A percentile compares a stretch with the other conserved stretches of the same genome.
Conservation (phyloP, 192 early-diverging fungal species). For the Mortierella antarctica region DNA sequence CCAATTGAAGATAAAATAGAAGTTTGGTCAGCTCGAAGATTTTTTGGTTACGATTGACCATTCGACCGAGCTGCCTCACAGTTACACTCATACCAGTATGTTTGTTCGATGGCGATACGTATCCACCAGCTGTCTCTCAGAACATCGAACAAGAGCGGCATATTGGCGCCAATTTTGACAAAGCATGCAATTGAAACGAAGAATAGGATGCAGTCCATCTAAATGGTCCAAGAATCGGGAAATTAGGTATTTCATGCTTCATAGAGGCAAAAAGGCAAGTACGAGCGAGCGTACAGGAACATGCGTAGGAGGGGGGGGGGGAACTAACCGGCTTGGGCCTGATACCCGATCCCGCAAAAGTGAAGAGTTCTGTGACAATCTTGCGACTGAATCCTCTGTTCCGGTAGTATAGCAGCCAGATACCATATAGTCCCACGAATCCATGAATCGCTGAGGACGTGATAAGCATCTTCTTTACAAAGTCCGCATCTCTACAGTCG, state of each 20-base stretch:
- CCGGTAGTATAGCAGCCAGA: constrained; percentile 31
- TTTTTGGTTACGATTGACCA: neutral
- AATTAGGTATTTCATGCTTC: too few species aligned
- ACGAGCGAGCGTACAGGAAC: too few species aligned
- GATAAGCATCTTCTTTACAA: constrained; percentile 9
- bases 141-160: constrained; percentile 18
- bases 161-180: constrained; percentile 27
- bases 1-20: neutral
- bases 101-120: constrained; percentile 26
- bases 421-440: constrained; percentile 3
- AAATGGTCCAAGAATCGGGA: neutral
- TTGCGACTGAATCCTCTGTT: constrained; percentile 34
- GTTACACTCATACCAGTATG: constrained; percentile 27
- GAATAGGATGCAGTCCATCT: constrained; percentile 50
- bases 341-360: constrained; percentile 27
- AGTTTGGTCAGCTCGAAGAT: neutral
- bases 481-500: constrained; percentile 25
- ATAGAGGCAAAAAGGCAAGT: too few species aligned
- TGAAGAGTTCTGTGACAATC: constrained; percentile 30
- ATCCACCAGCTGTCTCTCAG: constrained; percentile 14
- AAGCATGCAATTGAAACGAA: constrained; percentile 27
- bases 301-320: too few species aligned
- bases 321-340: constrained; percentile 42
- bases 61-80: neutral
- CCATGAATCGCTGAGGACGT: constrained; percentile 16